phyloP scores from a whole-genome alignment of 768 basidiomycete species.

The Tylopilus intermedius region DNA sequence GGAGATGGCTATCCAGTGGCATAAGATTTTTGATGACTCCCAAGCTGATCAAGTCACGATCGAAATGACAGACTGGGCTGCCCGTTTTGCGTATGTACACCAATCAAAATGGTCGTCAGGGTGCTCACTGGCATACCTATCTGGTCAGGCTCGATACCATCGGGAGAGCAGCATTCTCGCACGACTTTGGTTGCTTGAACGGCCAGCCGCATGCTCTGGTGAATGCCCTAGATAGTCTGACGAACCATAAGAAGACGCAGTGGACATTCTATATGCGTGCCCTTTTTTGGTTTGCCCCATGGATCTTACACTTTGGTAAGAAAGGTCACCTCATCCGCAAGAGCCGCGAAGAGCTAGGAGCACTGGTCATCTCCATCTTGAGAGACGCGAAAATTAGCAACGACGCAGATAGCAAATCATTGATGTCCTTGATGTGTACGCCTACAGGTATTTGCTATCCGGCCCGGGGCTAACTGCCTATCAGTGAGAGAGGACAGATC shows the following conservation, averaged over 20 bases:
- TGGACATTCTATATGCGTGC: conserved; percentile 62
- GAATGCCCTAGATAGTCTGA: conserved; percentile 52
- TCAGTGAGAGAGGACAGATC: conserved; percentile 43
- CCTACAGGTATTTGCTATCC: not conserved
- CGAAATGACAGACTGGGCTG: conserved; percentile 55
- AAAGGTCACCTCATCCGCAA: conserved; percentile 55
- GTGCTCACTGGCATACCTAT: not conserved
- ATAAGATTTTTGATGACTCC: conserved; percentile 39
- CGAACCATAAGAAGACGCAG: conserved; percentile 54
- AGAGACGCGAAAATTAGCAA: conserved; percentile 45
- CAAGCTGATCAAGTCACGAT: conserved; percentile 40
- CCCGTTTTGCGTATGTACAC: conserved; percentile 52
- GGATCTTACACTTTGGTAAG: conserved; percentile 50
- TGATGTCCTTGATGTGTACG: conserved; percentile 54
- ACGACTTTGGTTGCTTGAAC: conserved; percentile 55
- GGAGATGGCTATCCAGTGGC: conserved; percentile 48
- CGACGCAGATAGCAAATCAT: conserved; percentile 41
- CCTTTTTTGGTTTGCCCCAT: conserved; percentile 56
- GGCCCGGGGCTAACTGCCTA: conserved; percentile 1
- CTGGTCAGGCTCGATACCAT: conserved; percentile 50
- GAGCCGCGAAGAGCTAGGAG: conserved; percentile 50
- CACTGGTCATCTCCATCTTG: conserved; percentile 50
- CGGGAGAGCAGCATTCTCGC: conserved; percentile 57
- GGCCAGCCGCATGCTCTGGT: conserved; percentile 45
- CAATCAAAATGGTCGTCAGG: not conserved